Conservation (phyloP, 805 yeast species). For the Candida lessepsii region DNA sequence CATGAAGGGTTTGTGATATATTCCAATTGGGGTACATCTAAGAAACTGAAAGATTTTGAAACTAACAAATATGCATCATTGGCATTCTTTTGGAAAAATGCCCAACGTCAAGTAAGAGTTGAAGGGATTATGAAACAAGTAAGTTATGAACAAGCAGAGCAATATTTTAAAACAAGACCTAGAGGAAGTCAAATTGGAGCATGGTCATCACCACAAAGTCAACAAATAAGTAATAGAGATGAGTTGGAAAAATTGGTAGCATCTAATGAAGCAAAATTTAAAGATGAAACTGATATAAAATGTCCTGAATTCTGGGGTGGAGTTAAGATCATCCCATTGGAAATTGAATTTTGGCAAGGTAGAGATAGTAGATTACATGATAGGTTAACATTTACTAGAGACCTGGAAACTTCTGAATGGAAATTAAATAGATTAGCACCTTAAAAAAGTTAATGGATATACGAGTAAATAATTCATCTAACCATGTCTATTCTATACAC, state of each 20-base stretch:
- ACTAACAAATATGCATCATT: constrained; percentile 79
- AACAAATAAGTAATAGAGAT: constrained; percentile 53
- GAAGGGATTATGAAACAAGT: constrained; percentile 83
- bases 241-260: constrained; percentile 57
- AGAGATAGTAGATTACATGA: constrained; percentile 88
- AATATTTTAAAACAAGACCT: constrained; percentile 85
- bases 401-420: constrained; percentile 52
- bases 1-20: constrained; percentile 79
- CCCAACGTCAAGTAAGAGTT: constrained; percentile 90
- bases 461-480: no score
- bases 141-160: constrained; percentile 65
- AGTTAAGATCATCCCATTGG: constrained; percentile 78
- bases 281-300: constrained; percentile 64
- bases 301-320: constrained; percentile 98
- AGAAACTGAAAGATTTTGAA: constrained; percentile 69
- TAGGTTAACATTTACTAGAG: constrained; percentile 70
- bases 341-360: constrained; percentile 98
- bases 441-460: constrained; percentile 18
- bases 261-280: constrained; percentile 54
- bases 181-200: constrained; percentile 94
- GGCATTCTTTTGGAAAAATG: constrained; percentile 87
- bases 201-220: constrained; percentile 91
- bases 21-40: constrained; percentile 88
- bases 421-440: constrained; percentile 71
- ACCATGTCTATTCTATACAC: not conserved